Conservation (phyloP, 2,329 filamentous ascomycete species). For the Ophiocordyceps unilateralis region DNA sequence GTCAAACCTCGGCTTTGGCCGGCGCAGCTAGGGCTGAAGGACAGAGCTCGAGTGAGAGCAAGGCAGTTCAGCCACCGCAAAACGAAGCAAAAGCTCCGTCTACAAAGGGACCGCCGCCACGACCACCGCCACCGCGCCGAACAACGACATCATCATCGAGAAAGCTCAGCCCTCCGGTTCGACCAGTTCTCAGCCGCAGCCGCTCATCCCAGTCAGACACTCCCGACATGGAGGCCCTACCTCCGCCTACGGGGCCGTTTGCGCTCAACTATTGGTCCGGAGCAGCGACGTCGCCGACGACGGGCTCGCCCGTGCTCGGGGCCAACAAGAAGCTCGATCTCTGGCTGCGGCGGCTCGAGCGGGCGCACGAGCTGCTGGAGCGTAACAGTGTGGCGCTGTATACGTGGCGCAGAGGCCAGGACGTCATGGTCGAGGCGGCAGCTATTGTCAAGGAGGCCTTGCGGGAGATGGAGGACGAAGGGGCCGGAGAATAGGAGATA, state of each 20-base stretch:
- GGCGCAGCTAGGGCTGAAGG: too few species aligned
- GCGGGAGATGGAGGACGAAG: conserved; percentile 10
- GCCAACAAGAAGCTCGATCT: conserved; percentile 54
- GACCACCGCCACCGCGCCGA: conserved; percentile 1
- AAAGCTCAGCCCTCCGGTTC: conserved; percentile 17
- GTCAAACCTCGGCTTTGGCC: conserved; percentile 21
- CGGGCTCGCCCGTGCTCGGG: conserved; percentile 15
- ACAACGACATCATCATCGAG: conserved; percentile 9
- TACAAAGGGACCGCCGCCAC: conserved; percentile 3
- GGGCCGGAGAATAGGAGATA: conserved; percentile 1
- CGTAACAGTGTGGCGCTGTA: conserved; percentile 48
- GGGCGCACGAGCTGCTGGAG: conserved; percentile 47
- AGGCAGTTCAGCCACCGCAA: not conserved
- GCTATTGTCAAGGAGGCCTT: conserved; percentile 42
- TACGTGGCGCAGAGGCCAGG: conserved; percentile 56
- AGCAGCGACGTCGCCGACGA: conserved; percentile 15
- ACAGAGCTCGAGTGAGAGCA: conserved; percentile 7
- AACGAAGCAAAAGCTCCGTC: not conserved
- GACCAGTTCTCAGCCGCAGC: conserved; percentile 19
- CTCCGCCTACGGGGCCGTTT: conserved; percentile 5
- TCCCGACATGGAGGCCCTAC: conserved; percentile 20
- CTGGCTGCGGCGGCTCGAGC: conserved; percentile 51
- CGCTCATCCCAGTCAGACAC: conserved; percentile 4
- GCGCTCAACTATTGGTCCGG: conserved; percentile 10
- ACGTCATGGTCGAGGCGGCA: conserved; percentile 50